These are phyloP conservation scores for Fusarium gaditjirri DNA, from an alignment of 2,329 filamentous ascomycete species.

Conservation along the genomic window DNA sequence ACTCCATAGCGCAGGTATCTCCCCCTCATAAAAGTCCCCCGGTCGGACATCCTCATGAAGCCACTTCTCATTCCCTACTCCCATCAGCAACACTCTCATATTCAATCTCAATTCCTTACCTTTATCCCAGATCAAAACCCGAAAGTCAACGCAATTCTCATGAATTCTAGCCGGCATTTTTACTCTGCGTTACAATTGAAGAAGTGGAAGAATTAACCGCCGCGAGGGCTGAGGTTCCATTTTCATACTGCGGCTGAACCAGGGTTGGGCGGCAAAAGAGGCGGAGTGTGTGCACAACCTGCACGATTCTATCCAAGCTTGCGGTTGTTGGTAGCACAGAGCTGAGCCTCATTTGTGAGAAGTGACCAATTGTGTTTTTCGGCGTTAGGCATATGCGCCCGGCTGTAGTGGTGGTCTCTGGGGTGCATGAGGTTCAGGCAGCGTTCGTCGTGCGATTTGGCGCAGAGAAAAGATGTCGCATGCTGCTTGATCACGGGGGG, in stretches of 20 bases:
- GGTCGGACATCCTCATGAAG: not conserved
- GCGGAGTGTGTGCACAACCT: not conserved
- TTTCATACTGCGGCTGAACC: slow-evolving; percentile 15
- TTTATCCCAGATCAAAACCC: slow-evolving; percentile 19
- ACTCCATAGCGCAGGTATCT: not conserved
- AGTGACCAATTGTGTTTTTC: not conserved
- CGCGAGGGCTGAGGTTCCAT: not conserved
- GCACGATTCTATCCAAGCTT: not conserved
- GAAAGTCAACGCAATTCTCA: slow-evolving; percentile 1
- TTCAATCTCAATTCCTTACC: not conserved
- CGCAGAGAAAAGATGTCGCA: not conserved
- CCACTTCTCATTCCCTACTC: not conserved
- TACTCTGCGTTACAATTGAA: not conserved
- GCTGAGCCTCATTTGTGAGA: not conserved
- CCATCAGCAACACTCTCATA: not conserved
- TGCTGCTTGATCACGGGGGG: not conserved
- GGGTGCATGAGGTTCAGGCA: not conserved
- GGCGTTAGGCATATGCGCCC: not conserved
- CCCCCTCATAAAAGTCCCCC: not conserved
- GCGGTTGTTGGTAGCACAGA: not conserved
- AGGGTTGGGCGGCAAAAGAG: not conserved
- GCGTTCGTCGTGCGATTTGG: not conserved
- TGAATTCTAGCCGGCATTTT: slow-evolving; percentile 1
- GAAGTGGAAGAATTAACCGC: not conserved
- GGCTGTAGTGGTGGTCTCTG: not conserved